Percentiles rank a stretch among this genome's conserved stretches.
phyloP scores from a whole-genome alignment of 306 rosid genomes.

The Vachellia collinsii region DNA sequence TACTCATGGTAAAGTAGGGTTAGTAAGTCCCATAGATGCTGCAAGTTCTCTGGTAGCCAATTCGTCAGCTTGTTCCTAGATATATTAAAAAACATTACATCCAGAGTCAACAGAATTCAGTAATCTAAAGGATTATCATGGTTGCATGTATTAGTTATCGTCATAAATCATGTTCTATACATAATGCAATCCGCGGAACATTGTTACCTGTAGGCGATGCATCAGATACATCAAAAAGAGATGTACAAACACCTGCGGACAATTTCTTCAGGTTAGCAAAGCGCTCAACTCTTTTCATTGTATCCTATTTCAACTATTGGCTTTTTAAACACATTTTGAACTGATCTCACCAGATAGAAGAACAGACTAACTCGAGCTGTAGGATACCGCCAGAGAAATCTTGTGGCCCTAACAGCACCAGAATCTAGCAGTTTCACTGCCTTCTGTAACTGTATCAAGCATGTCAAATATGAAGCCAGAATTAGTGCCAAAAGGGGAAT shows the following conservation, averaged over 20 bases:
- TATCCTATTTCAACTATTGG: conserved; percentile 21
- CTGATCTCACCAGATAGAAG: conserved; percentile 75
- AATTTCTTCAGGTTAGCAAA: conserved; percentile 47
- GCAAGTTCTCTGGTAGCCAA: conserved; percentile 80
- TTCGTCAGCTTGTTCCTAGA: conserved; percentile 84
- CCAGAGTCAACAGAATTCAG: conserved; percentile 19
- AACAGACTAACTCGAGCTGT: conserved; percentile 80
- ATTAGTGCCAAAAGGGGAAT: conserved; percentile 26
- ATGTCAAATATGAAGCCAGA: conserved; percentile 34
- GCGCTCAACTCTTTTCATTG: conserved; percentile 22
- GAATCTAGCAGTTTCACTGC: conserved; percentile 91
- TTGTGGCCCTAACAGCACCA: conserved; percentile 96
- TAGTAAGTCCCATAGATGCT: conserved; percentile 87
- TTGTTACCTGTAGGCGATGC: conserved; percentile 92
- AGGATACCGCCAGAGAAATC: conserved; percentile 98
- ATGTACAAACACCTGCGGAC: conserved; percentile 87
- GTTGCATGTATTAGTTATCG: conserved; percentile 19
- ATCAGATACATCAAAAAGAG: conserved; percentile 94
- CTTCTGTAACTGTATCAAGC: conserved; percentile 72
- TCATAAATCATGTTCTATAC: not conserved
- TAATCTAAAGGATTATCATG: conserved; percentile 19
- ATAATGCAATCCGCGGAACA: not conserved
- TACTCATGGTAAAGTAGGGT: conserved; percentile 63
- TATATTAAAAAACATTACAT: conserved; percentile 11
- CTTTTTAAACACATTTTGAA: conserved; percentile 3